Percentiles rank a stretch among this genome's conserved stretches.
Evolutionary conservation across 768 basidiomycete species (phyloP).

Genomic region (Calocybe gangraenosa): DNA sequence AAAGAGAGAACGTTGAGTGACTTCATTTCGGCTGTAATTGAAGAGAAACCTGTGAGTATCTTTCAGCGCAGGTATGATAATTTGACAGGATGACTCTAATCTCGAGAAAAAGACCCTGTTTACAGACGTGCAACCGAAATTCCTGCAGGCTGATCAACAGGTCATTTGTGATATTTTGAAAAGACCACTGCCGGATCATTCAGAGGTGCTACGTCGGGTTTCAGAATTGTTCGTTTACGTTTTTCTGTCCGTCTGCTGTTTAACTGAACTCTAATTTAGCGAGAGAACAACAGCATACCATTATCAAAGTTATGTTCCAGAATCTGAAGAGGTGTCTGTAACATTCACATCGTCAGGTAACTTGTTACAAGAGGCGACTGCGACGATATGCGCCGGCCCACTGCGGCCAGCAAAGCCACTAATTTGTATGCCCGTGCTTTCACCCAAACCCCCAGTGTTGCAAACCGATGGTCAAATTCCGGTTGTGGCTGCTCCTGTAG

Average conservation of each 20-base stretch:
- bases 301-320: conserved; percentile 4
- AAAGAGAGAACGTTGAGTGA: conserved; percentile 49
- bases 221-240: conserved; percentile 44
- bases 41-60: conserved; percentile 37
- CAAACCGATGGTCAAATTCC: no score
- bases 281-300: conserved; percentile 23
- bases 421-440: background rate
- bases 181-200: conserved; percentile 38
- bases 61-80: background rate
- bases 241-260: background rate
- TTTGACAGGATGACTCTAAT: conserved; percentile 1
- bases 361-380: conserved; percentile 2
- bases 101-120: conserved; percentile 36
- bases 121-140: conserved; percentile 33
- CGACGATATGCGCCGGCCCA: background rate
- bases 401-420: background rate
- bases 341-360: conserved; percentile 7
- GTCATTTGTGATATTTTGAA: conserved; percentile 53
- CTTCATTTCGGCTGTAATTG: conserved; percentile 47
- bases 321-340: background rate
- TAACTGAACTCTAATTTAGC: conserved; percentile 18
- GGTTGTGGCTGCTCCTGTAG: conserved; percentile 15
- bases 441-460: background rate
- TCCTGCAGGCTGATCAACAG: conserved; percentile 38
- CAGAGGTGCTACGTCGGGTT: conserved; percentile 35